Evolutionary conservation across 805 yeast species (phyloP), one percentile per base, ranked within the genome.

Genomic region (Metschnikowia reukaufii): DNA sequence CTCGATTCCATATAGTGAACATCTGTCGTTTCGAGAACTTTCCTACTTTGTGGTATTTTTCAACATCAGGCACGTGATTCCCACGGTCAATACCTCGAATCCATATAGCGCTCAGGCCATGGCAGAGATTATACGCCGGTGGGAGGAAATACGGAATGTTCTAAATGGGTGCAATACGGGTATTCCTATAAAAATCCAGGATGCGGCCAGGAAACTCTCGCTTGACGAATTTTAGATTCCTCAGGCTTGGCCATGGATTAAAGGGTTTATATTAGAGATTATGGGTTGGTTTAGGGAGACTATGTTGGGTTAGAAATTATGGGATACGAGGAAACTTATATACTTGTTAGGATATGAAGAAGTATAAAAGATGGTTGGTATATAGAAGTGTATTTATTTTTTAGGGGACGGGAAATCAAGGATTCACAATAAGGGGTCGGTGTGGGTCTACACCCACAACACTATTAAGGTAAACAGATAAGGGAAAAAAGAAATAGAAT

Each of bases 1-100:
- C 55, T 64, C 77, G 9, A 78, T 91, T 1, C 98, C 99, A 0
- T 94, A 94, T 60, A 85, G 95, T 59, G 99, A 94, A 61, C 99
- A 94, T 67, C 88, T 96, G 9, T 88, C 96, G 47, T 92, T 83
- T 58, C 70, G 86, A 32, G 99, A 94, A 58, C 71, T 94, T 32
- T 74, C 84, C 10, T 74, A 76, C 45, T 88, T 92, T 60, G 78
- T 84, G 18, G 67, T 77, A 2, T 65, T 75, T 18, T 55, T 88
- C 34, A 63, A 75, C 6, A 76, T 81, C 52, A 65, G 66, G 0
- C 58, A 72, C 34, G 77, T 88, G 12, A 80, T 90, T 7, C 94
- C 97, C 0, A 94, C 99, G 0, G 99, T 92, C 4, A 81, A 79
- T 47, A 59, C 67, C 10, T 65, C 62, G 15, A 62, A 57, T 44